A percentile compares a stretch with the other conserved stretches of the same genome.
phyloP scores from a whole-genome alignment of 1,284 basidiomycete genomes.

The Malassezia yamatoensis region DNA sequence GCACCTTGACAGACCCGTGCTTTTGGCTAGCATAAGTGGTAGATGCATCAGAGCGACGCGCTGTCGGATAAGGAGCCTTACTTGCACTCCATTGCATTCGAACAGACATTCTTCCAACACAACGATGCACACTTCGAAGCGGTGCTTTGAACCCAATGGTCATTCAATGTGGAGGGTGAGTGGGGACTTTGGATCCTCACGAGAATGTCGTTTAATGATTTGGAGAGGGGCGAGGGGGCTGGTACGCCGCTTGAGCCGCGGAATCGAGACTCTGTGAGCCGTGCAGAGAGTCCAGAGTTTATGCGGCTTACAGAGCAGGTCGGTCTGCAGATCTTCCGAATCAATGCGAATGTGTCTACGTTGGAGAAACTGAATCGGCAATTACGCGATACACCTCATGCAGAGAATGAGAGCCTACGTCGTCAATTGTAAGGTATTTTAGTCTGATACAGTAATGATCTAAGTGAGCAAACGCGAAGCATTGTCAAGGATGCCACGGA shows the following conservation, averaged over 20 bases:
- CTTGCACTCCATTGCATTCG: constrained; percentile 8
- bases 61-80: constrained; percentile 30
- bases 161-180: background rate
- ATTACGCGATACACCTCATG: constrained; percentile 54
- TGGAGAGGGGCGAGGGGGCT: constrained; percentile 43
- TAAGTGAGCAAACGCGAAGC: constrained; percentile 82
- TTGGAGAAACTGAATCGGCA: constrained; percentile 86
- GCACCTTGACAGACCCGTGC: constrained; percentile 35
- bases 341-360: constrained; percentile 91
- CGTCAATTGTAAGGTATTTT: constrained; percentile 7
- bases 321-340: constrained; percentile 94
- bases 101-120: background rate
- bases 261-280: constrained; percentile 11
- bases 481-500: constrained; percentile 88
- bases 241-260: constrained; percentile 27
- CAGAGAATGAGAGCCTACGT: background rate
- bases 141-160: background rate
- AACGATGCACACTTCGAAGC: too few relatives aligned
- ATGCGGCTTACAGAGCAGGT: constrained; percentile 69
- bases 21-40: constrained; percentile 30
- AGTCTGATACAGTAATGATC: constrained; percentile 52
- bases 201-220: constrained; percentile 53
- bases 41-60: constrained; percentile 34
- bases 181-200: background rate
- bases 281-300: constrained; percentile 52